phyloP scores from a whole-genome alignment of 2,329 filamentous ascomycete genomes.

The Xylariaceae sp. region DNA sequence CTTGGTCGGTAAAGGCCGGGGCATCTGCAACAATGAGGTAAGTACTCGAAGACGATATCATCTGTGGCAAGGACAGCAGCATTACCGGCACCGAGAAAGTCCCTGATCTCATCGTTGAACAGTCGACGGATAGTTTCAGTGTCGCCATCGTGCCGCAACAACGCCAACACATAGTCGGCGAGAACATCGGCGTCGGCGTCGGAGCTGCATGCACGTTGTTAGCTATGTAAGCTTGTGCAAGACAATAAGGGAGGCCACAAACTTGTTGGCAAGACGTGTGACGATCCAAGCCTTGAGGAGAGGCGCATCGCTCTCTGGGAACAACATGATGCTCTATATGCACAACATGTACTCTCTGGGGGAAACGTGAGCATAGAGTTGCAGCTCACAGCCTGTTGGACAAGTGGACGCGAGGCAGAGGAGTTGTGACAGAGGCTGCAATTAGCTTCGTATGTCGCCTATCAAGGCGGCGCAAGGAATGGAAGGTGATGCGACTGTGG shows the following conservation, averaged over 20 bases:
- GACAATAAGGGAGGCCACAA: conserved; percentile 31
- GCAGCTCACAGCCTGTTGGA: conserved; percentile 82
- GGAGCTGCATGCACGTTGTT: conserved; percentile 50
- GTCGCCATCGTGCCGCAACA: conserved; percentile 68
- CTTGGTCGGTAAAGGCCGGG: conserved; percentile 64
- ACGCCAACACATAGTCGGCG: conserved; percentile 78
- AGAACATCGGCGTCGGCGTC: conserved; percentile 80
- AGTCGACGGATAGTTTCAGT: conserved; percentile 62
- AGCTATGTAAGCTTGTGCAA: conserved; percentile 10
- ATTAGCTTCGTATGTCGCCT: no score
- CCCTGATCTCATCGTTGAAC: conserved; percentile 69
- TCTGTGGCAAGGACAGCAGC: conserved; percentile 5
- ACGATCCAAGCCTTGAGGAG: conserved; percentile 75
- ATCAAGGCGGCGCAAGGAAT: no score
- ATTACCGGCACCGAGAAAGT: conserved; percentile 69
- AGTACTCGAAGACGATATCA: conserved; percentile 6
- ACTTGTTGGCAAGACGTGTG: conserved; percentile 74
- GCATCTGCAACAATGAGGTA: conserved; percentile 43
- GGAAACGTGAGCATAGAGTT: conserved; percentile 92
- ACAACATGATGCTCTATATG: conserved; percentile 80
- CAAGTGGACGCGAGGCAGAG: conserved; percentile 23
- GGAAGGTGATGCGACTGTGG: no score
- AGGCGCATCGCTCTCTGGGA: conserved; percentile 59
- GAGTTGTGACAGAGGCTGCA: no score
- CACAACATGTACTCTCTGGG: conserved; percentile 96